Base-by-base conservation (phyloP, 768 basidiomycete species). In the Tylopilus subfusipes region DNA sequence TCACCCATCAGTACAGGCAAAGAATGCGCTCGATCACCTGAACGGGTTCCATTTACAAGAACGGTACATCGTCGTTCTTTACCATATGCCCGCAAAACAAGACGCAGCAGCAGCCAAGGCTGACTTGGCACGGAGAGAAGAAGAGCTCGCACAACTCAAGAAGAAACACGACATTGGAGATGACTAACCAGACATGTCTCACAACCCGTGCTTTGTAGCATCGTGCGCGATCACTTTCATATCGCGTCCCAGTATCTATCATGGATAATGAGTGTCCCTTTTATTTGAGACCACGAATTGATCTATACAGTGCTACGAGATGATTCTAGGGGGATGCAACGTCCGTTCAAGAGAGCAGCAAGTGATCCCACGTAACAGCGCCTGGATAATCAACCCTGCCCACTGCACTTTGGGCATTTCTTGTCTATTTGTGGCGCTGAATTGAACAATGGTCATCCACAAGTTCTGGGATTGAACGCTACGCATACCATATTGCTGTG, bases 41-140 rank as follows among this genome's bases (percentile, higher is more conserved):
- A 98, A 98, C 63, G 96, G 96, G 42, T 99, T 99, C 76, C 96
- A 99, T 75, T 72, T 99, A 54, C 93, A 94, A 75, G 96, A 97
- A 72, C 88, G 96, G 24, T 99, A 98, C 73, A 96, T 99, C 50
- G 96, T 99, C 53, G 96, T 98, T 10, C 76, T 98, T 27, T 98
- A 96, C 66, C 95, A 98, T 68, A 96, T 98, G 86, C 93, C 94
- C 34, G 87, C 93, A n/a, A 92, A 94, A 71, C 93, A 95, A 65
- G 93, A 95, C 63, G 93, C 93, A 2, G 92, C 93, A 1, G 88
- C 92, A 8, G 88, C 89, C 14, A 97, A 97, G 67, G 90, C 92
- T 21, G 96, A 98, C 62, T 74, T 98, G 48, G 90, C 92, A 14
- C 83, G 84, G 62, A 78, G 96, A 64, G 96, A 98, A 75, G 88